These are phyloP conservation scores for Candida lessepsii DNA, from an alignment of 805 yeast genomes.

Conservation along the genomic window DNA sequence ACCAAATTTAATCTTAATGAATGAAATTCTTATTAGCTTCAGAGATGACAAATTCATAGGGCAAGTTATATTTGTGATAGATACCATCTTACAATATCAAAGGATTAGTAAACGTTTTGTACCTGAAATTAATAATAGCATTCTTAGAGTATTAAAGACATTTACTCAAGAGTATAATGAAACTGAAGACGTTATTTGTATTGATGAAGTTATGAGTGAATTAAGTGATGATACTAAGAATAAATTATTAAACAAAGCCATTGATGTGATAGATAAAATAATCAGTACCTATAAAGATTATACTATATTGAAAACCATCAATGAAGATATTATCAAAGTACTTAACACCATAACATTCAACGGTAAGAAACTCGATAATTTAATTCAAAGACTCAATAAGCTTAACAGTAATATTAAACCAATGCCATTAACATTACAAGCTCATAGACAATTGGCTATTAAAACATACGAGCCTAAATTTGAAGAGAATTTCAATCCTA, in stretches of 20 bases:
- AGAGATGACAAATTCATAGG: constrained; percentile 31
- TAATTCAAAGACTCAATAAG: constrained; percentile 49
- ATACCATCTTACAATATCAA: constrained; percentile 69
- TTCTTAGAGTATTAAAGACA: constrained; percentile 42
- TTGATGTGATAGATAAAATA: constrained; percentile 31
- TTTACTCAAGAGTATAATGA: background rate
- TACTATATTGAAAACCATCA: constrained; percentile 58
- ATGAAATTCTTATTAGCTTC: constrained; percentile 52
- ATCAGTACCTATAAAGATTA: constrained; percentile 58
- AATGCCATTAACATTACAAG: constrained; percentile 74
- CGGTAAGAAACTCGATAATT: constrained; percentile 39
- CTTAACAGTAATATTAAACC: constrained; percentile 39
- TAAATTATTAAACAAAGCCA: constrained; percentile 32
- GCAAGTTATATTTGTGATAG: constrained; percentile 66
- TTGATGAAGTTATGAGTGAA: constrained; percentile 19
- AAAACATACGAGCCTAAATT: constrained; percentile 85
- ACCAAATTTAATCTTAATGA: constrained; percentile 72
- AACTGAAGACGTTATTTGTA: constrained; percentile 7
- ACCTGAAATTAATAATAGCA: constrained; percentile 60
- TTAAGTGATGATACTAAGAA: constrained; percentile 21
- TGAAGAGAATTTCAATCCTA: constrained; percentile 95
- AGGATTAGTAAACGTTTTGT: constrained; percentile 72
- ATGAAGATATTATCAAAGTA: constrained; percentile 17
- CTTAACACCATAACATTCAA: constrained; percentile 24
- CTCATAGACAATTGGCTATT: constrained; percentile 81